Percentiles rank a stretch among this genome's conserved stretches.
phyloP scores from a whole-genome alignment of 2,329 filamentous ascomycete genomes.

The Thielaviopsis populi region DNA sequence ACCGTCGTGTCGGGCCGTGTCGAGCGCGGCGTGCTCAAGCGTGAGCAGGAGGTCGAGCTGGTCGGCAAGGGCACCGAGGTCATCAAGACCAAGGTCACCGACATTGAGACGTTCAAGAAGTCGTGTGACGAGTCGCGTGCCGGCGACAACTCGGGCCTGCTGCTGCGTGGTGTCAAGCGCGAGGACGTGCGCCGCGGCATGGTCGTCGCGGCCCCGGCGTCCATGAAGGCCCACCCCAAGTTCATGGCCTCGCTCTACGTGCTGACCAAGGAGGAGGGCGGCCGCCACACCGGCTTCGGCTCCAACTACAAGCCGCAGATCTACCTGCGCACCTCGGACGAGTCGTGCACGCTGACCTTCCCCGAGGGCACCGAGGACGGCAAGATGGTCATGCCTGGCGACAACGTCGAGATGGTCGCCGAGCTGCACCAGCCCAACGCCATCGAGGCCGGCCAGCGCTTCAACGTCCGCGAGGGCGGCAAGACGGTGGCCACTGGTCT shows the following conservation, averaged over 20 bases:
- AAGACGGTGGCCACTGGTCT: conserved; percentile 75
- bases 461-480: conserved; percentile 97
- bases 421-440: conserved; percentile 74
- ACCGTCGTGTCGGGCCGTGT: conserved; percentile 95
- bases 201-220: conserved; percentile 75
- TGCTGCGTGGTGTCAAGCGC: conserved; percentile 88
- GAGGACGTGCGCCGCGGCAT: conserved; percentile 92
- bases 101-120: conserved; percentile 99
- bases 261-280: conserved; percentile 93
- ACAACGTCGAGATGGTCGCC: conserved; percentile 96
- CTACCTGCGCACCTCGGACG: conserved; percentile 83
- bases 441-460: conserved; percentile 80
- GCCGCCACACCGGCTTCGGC: conserved; percentile 87
- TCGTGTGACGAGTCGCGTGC: conserved; percentile 91
- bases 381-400: conserved; percentile 92
- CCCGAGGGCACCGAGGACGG: conserved; percentile 66
- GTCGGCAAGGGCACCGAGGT: conserved; percentile 67
- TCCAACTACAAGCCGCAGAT: conserved; percentile 96
- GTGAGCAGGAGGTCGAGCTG: conserved; percentile 85
- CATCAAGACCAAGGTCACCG: conserved; percentile 98
- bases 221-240: conserved; percentile 72
- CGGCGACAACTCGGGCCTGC: conserved; percentile 94
- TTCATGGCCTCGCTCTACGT: conserved; percentile 96
- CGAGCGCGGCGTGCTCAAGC: conserved; percentile 88
- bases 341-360: conserved; percentile 66